Base-by-base conservation (phyloP, 225 moss, liverwort and hornwort genomes). In the Pleurozium schreberi region DNA sequence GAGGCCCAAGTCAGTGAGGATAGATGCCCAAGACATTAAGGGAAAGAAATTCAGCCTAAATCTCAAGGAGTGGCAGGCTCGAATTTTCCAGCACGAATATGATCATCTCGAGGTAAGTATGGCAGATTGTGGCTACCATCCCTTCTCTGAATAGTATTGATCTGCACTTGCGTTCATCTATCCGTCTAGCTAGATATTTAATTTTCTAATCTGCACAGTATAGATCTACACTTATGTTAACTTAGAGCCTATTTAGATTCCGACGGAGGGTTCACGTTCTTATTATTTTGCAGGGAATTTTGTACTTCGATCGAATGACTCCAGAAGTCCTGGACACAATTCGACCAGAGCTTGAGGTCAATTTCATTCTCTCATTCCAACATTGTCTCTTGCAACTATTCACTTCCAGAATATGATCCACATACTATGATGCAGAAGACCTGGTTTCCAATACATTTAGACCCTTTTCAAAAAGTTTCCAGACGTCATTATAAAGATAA, bases 51-150 rank as follows among this genome's bases (percentile, higher is more conserved):
- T 95, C 76, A 95, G 94, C 81, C 89, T 98, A n/a, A 98, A 88
- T 60, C 91, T 98, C 69, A 98, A 96, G 88, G 97, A 96, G 63
- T 97, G 93, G 93, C 98, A 98, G 86, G 98, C 94, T 60, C 96
- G 97, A 81, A 94, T 98, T 78, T 98, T 96, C 80, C 95, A 98
- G 92, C 97, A 98, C 86, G 98, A 98, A 90, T 98, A 97, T 87
- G 97, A 98, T 90, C 98, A 98, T 92, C 97, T 97, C 81, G 98
- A 98, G 95, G 97, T 97, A 92, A 81, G 18, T n/a, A 60, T 71
- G 69, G 52, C 49, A 85, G 66, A 85, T 58, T 61, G 42, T 82
- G 36, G 55, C 18, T 55, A 55, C 55, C n/a, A n/a, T n/a, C n/a
- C n/a, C n/a, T n/a, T n/a, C 47, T 50, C 36, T 87, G 73, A 60